Evolutionary conservation across 768 basidiomycete species (phyloP), one percentile per base, ranked within the genome.

Genomic region (Lactifluus rugatus): DNA sequence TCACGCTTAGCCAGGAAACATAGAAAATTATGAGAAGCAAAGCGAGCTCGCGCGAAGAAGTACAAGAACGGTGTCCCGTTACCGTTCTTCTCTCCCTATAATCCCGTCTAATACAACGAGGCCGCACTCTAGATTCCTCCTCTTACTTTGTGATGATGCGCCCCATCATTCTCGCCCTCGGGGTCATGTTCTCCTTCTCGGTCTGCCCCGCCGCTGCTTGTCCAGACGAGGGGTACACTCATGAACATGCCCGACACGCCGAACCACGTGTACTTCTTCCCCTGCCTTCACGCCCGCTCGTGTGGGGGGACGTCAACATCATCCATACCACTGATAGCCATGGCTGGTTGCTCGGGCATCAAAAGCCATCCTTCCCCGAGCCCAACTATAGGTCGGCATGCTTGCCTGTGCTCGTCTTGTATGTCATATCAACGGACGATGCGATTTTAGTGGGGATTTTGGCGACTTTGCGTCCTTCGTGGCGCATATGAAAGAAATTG

Each of bases 391-490:
- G 78, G 78, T 79, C 55, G 53, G 76, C 63, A 8, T 28, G 2
- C 14, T 37, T 28, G 36, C 34, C 36, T 4, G 9, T n/a, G 36
- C 1, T 26, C 14, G 14, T 21, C 16, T 2, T 7, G 3, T 26
- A n/a, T 26, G 5, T n/a, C 4, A 9, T 31, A 31, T 10, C 25
- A 37, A 39, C 50, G 9, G 17, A 11, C 10, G 6, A 41, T n/a
- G 23, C 36, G 16, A 48, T 26, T 25, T 36, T 7, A 75, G 78
- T 57, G 83, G 81, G 14, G 81, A 84, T 65, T 76, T 84, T 26
- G 92, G 90, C n/a, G 89, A 91, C 63, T 87, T 93, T 67, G 77
- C 85, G 39, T 89, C 87, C n/a, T 96, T 94, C 63, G 85, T 90
- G 14, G 64, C 79, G 2, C 88, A 89, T 58, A 86, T 94, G 85